A percentile compares a stretch with the other conserved stretches of the same genome.
Evolutionary conservation across 1,284 basidiomycete species (phyloP).

Genomic region (Boletus sp.): DNA sequence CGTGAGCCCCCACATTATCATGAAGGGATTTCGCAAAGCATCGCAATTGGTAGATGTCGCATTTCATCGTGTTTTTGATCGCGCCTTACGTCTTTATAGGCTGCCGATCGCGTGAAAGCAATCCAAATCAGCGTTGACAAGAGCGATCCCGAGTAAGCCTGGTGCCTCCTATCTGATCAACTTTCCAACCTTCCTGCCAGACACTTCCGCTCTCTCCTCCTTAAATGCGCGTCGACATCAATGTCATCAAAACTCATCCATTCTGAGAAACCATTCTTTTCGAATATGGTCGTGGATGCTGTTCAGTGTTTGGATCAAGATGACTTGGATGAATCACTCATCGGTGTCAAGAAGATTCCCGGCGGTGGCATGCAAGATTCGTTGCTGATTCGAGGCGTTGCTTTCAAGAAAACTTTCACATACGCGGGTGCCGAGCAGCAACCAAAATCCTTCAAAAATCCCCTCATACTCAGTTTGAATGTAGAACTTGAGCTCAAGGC

Average conservation of each 20-base stretch:
- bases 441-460: conserved; percentile 89
- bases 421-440: conserved; percentile 99
- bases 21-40: conserved; percentile 92
- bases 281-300: conserved; percentile 97
- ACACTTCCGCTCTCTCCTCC: conserved; percentile 87
- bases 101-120: conserved; percentile 82
- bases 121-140: conserved; percentile 91
- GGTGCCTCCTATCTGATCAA: conserved; percentile 4
- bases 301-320: conserved; percentile 90
- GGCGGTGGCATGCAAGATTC: conserved; percentile 99
- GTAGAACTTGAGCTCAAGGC: conserved; percentile 99
- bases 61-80: conserved; percentile 4
- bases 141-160: conserved; percentile 78
- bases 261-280: conserved; percentile 98
- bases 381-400: conserved; percentile 82
- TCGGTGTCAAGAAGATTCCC: conserved; percentile 99
- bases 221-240: conserved; percentile 96
- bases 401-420: conserved; percentile 99
- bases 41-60: conserved; percentile 67
- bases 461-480: conserved; percentile 91
- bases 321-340: conserved; percentile 93
- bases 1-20: conserved; percentile 95
- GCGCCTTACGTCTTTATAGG: conserved; percentile 44
- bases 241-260: conserved; percentile 99
- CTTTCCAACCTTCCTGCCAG: conserved; percentile 40